Conservation (phyloP, 768 basidiomycete species). For the Macrolepiota fuliginosa region DNA sequence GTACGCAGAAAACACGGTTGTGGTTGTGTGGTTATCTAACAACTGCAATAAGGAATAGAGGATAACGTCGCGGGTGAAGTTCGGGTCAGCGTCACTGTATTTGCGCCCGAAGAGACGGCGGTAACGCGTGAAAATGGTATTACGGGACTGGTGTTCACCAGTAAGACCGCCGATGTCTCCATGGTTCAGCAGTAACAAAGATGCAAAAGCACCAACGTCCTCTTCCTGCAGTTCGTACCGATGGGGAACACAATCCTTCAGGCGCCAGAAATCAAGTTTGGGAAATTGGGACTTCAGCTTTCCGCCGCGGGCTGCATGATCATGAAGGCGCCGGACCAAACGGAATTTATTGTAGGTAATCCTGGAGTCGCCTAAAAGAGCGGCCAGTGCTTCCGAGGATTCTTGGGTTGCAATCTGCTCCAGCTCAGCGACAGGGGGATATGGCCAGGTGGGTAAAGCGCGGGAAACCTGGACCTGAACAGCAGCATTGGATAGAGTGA, state of each 20-base stretch:
- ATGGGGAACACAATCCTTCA: slow-evolving; percentile 75
- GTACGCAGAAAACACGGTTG: slow-evolving; percentile 58
- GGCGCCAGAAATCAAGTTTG: slow-evolving; percentile 73
- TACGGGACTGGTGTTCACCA: slow-evolving; percentile 43
- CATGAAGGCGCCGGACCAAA: slow-evolving; percentile 62
- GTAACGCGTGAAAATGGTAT: slow-evolving; percentile 41
- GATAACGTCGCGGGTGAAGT: slow-evolving; percentile 46
- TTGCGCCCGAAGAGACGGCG: slow-evolving; percentile 20
- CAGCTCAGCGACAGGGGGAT: slow-evolving; percentile 50
- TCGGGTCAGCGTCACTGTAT: slow-evolving; percentile 11
- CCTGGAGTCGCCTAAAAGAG: slow-evolving; percentile 54
- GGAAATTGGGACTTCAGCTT: slow-evolving; percentile 48
- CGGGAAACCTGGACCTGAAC: slow-evolving; percentile 40
- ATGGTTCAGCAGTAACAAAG: slow-evolving; percentile 54
- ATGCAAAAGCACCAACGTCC: slow-evolving; percentile 72
- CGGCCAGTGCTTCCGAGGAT: slow-evolving; percentile 44
- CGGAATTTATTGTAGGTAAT: slow-evolving; percentile 77
- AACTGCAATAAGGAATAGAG: slow-evolving; percentile 53
- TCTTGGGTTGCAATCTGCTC: slow-evolving; percentile 42
- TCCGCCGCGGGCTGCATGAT: slow-evolving; percentile 37
- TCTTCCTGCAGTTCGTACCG: slow-evolving; percentile 52
- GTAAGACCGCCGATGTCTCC: slow-evolving; percentile 65
- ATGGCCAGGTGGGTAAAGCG: slow-evolving; percentile 78
- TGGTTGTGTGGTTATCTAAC: slow-evolving; percentile 49
- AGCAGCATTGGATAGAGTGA: slow-evolving; percentile 36